These are phyloP conservation scores for Penicillium sp. DNA, from an alignment of 2,329 filamentous ascomycete genomes.

Conservation along the genomic window DNA sequence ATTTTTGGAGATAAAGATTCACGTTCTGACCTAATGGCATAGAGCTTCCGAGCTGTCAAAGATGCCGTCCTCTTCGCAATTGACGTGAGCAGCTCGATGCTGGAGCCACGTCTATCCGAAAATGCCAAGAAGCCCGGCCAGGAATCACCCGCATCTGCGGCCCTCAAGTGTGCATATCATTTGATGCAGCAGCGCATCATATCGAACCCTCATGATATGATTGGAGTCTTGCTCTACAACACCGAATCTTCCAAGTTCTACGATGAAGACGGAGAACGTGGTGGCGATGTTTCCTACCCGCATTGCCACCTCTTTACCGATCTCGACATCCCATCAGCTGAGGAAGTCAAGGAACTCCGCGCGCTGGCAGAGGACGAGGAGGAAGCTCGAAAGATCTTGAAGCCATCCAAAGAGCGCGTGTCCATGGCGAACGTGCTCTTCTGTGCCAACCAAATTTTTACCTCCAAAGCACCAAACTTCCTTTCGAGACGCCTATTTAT, in stretches of 20 bases:
- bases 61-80: slow-evolving; percentile 99
- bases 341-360: slow-evolving; percentile 80
- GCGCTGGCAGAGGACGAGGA: slow-evolving; percentile 77
- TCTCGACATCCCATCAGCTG: slow-evolving; percentile 81
- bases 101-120: slow-evolving; percentile 64
- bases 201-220: slow-evolving; percentile 94
- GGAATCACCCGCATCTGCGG: slow-evolving; percentile 78
- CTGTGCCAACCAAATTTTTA: slow-evolving; percentile 95
- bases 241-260: slow-evolving; percentile 82
- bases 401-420: slow-evolving; percentile 67
- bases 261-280: slow-evolving; percentile 61
- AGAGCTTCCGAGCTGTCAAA: slow-evolving; percentile 90
- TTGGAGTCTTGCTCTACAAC: slow-evolving; percentile 89
- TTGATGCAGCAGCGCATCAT: slow-evolving; percentile 99
- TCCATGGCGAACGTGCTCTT: slow-evolving; percentile 90
- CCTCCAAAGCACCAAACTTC: slow-evolving; percentile 91
- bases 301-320: slow-evolving; percentile 92
- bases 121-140: slow-evolving; percentile 74
- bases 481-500: slow-evolving; percentile 91
- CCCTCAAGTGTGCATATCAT: slow-evolving; percentile 89
- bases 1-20: slow-evolving; percentile 2
- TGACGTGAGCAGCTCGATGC: slow-evolving; percentile 86
- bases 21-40: slow-evolving; percentile 1
- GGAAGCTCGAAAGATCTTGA: slow-evolving; percentile 67
- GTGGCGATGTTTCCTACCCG: slow-evolving; percentile 69